Base-by-base conservation (phyloP, 1,284 basidiomycete genomes). In the Xerocomus minutiporus region DNA sequence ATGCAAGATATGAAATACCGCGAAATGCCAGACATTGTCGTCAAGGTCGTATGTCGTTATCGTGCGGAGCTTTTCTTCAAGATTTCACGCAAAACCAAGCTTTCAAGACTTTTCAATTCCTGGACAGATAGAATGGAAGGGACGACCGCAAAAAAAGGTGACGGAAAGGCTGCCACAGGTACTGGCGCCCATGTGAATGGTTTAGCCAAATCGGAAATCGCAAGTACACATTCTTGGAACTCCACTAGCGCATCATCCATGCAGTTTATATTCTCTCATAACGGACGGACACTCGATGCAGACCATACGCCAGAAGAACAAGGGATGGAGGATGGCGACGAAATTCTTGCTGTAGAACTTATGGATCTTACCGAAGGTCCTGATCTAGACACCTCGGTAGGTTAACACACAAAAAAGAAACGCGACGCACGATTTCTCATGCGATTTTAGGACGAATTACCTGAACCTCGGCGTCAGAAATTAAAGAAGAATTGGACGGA, bases 51-150 rank as follows among this genome's bases (percentile, higher is more conserved):
- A 44, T 91, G 89, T 71, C 84, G 86, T 60, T 91, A 91, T 68
- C 85, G 89, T 42, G 88, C 88, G 3, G 89, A 92, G 66, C 76
- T 92, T 39, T 91, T 88, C 75, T 92, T 92, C 79, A 91, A 90
- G 70, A 89, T 92, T 61, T 87, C 86, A 29, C 84, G 89, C 66
- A 91, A 91, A 71, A 89, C 86, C 35, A 91, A 90, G 67, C 75
- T 92, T 32, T 81, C 83, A 46, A 78, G 84, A 53, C 75, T 91
- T 52, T 90, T 91, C 69, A 83, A 82, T 60, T 84, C 88, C n/a
- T 91, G 89, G 88, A 89, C 86, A 32, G 86, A 88, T 49, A 77
- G 89, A 57, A 91, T 92, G 89, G 88, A 89, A 64, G 72, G 73
- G 50, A 64, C 71, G 4, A 62, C 66, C 15, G 69, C 73, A 49